These are phyloP conservation scores for Talaromyces sp. DNA, from an alignment of 2,329 filamentous ascomycete species.

Conservation along the genomic window DNA sequence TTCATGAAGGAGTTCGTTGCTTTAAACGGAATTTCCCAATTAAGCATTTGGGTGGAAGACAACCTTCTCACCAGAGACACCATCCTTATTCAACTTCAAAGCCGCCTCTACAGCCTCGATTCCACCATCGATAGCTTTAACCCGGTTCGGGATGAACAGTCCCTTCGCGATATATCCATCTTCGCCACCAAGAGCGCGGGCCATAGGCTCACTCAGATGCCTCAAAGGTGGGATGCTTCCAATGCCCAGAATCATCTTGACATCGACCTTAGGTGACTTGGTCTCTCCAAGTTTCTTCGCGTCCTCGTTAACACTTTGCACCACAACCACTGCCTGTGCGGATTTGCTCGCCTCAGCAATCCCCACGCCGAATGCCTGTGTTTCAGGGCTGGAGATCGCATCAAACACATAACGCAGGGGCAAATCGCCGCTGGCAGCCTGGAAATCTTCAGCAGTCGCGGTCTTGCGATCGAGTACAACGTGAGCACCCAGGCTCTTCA, in stretches of 20 bases:
- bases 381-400: conserved; percentile 32
- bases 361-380: conserved; percentile 34
- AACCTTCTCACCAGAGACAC: conserved; percentile 22
- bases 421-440: conserved; percentile 24
- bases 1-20: too few species aligned
- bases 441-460: conserved; percentile 16
- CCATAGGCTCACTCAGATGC: conserved; percentile 34
- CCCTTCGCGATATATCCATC: conserved; percentile 36
- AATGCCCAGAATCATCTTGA: conserved; percentile 23
- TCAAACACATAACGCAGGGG: conserved; percentile 37
- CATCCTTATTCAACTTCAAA: conserved; percentile 12
- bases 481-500: conserved; percentile 27
- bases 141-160: conserved; percentile 32
- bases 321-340: conserved; percentile 8
- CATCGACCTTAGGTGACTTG: conserved; percentile 15
- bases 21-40: too few species aligned
- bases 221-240: conserved; percentile 30
- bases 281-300: conserved; percentile 12
- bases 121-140: conserved; percentile 31
- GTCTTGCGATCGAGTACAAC: conserved; percentile 33
- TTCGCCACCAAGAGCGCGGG: conserved; percentile 20
- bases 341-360: conserved; percentile 24
- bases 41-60: conserved; percentile 8
- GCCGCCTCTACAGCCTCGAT: conserved; percentile 24
- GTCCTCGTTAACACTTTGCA: neutral